Evolutionary conservation across 768 basidiomycete genomes (phyloP), one percentile per base, ranked within the genome.

Genomic region (Harrya chromipes): DNA sequence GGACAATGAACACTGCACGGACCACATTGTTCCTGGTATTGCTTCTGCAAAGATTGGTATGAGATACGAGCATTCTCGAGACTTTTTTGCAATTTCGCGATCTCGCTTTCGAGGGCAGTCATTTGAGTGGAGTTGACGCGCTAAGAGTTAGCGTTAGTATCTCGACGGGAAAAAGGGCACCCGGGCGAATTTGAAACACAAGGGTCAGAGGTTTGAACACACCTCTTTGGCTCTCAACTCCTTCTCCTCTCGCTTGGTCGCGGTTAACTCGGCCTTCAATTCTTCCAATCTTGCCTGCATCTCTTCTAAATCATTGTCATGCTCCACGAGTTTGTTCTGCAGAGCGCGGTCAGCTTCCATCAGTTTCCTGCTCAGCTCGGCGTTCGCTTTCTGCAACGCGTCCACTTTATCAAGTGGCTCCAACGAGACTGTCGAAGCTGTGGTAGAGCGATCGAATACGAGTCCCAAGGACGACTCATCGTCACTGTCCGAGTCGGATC

Each of bases 241-340:
- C 70, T 97, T 97, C 69, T 97, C 94, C 60, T 97, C 93, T 35
- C 90, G 79, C 66, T 90, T 89, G 5, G 87, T 85, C 6, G 85
- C 78, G 13, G 75, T 83, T 8, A 97, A 73, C 66, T 97, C 94
- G 12, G 74, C 79, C 54, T 78, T 73, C 52, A 86, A 67, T 63
- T 97, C 91, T 49, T 97, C 94, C 49, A 95, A 64, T 26, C 80
- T 75, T 4, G 69, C 70, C 60, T 94, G 85, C 69, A 90, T 79
- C 50, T 92, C 88, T 57, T 90, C 87, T 24, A 94, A 68, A 59
- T 93, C 86, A n/a, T 73, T 65, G 66, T 95, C 93, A 56, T 92
- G 90, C 44, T 92, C 87, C 11, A 69, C 67, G 13, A 93, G 73
- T 55, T 83, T 83, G 36, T 76, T 75, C 60, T 85, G 81, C 40